Evolutionary conservation across 1,284 basidiomycete genomes (phyloP), one percentile per base, ranked within the genome.

Genomic region (Ceratobasidium sp.): DNA sequence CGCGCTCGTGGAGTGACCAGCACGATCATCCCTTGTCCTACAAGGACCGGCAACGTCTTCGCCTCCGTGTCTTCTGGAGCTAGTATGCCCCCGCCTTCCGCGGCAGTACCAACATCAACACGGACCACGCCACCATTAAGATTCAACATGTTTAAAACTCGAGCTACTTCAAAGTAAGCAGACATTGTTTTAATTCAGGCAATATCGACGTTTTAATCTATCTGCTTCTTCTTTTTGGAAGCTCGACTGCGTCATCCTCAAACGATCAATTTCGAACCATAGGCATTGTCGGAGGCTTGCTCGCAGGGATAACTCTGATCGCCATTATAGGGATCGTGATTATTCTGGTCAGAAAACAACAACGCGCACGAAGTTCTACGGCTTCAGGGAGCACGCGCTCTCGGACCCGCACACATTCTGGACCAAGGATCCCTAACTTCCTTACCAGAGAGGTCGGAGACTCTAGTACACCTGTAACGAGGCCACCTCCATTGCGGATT

Each of bases 231-330:
- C n/a, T n/a, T n/a, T 54, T 29, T 31, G 31, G 27, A 41, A 63
- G 33, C 62, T 44, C 59, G 17, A 54, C 51, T 57, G n/a, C n/a
- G 11, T n/a, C 48, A 8, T 48, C 56, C 11, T 50, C 53, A 33
- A 51, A 47, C 31, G 50, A 73, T 17, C 69, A 71, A 24, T 54
- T 73, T 36, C 69, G 69, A 24, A 73, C 50, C 17, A 63, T 73
- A 17, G 69, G 69, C 47, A 63, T 73, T 50, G 50, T 73, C n/a
- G 69, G 69, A 45, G 69, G 69, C 45, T 53, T 73, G 48, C 69
- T 73, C n/a, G 69, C 69, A 27, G 69, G 69, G 9, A 63, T 63
- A 44, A 57, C 69, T 1, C 24, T 73, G 22, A 8, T 73, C 22
- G 57, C 69, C 19, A 53, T 73, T 50, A 53, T 62, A 15, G 27